Percentiles rank a stretch among this genome's conserved stretches.
phyloP scores from a whole-genome alignment of 2,329 filamentous ascomycete species.

The Pseudopithomyces chartarum region DNA sequence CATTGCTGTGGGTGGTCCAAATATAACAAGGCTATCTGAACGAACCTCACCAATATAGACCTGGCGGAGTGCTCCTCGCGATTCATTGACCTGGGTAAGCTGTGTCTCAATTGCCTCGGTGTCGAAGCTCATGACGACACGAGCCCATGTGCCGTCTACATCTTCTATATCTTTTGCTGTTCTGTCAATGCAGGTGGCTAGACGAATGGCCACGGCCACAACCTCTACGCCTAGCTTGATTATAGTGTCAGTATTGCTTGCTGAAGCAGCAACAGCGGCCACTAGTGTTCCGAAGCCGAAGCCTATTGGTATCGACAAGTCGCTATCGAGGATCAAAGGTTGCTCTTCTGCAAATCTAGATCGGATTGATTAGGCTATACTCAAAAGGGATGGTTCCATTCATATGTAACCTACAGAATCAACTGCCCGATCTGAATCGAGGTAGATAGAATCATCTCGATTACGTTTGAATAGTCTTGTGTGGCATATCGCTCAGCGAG shows the following conservation, averaged over 20 bases:
- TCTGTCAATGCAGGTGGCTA: neutral
- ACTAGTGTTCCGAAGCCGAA: neutral
- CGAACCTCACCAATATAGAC: neutral
- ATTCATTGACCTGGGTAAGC: neutral
- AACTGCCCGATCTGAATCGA: slow-evolving; percentile 3
- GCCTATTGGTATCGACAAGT: neutral
- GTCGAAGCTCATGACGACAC: neutral
- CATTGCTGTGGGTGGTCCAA: neutral
- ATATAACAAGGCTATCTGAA: neutral
- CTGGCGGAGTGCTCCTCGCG: neutral
- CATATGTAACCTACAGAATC: neutral
- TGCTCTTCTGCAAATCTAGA: neutral
- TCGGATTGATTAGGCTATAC: neutral
- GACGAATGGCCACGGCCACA: neutral
- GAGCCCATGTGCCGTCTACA: neutral
- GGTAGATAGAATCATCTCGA: slow-evolving; percentile 1
- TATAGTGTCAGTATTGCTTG: neutral
- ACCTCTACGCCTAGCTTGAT: neutral
- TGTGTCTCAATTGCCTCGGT: neutral
- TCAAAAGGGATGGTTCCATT: neutral
- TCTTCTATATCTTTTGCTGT: neutral
- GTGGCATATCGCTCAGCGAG: slow-evolving; percentile 3
- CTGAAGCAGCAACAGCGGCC: neutral
- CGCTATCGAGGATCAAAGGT: neutral
- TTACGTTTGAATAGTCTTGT: neutral